Evolutionary conservation across 495 filamentous ascomycete species (phyloP), one percentile per base, ranked within the genome.

Genomic region (Clohesyomyces aquaticus): DNA sequence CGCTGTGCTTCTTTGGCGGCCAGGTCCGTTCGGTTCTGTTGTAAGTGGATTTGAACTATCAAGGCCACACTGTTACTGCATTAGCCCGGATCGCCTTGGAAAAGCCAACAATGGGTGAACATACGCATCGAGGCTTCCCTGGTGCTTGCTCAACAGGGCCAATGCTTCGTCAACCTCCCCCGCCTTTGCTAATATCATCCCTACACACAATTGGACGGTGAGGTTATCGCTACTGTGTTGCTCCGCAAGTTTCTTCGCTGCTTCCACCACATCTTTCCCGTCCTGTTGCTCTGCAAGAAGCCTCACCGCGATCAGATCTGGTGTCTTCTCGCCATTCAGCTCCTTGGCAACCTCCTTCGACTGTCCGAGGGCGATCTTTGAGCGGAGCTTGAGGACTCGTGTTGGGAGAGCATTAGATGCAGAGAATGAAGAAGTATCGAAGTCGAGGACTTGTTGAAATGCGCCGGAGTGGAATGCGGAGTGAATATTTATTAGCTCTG

Each of bases 401-500:
- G 91, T 89, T 22, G 91, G 84, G 3, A 91, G 79, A 35, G 79
- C 76, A 77, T 97, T 96, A 70, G 88, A 83, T 60, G 87, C 27
- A 55, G 90, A 91, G 61, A 97, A 85, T 46, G 86, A 77, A 4
- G 87, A 82, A 25, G 85, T 86, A 76, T 91, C 86, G 77, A 89
- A 92, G 77, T 91, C 87, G 77, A 93, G 75, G 65, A 94, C 91
- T 58, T 84, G 78, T 55, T 87, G 79, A 83, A 91, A 96, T 78
- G 93, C 91, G 73, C 90, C 91, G 74, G 92, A 89, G 82, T 94
- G 89, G 84, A 96, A 97, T 80, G 90, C 84, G 78, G 88, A 96
- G 84, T 94, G 90, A 74, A 97, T 87, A 81, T 93, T 96, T 75
- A 96, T 86, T 68, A 98, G 86, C 79, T 98, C 94, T 89, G 72